These are phyloP conservation scores for Cystobasidium ongulense DNA, from an alignment of 768 basidiomycete genomes.

Conservation along the genomic window DNA sequence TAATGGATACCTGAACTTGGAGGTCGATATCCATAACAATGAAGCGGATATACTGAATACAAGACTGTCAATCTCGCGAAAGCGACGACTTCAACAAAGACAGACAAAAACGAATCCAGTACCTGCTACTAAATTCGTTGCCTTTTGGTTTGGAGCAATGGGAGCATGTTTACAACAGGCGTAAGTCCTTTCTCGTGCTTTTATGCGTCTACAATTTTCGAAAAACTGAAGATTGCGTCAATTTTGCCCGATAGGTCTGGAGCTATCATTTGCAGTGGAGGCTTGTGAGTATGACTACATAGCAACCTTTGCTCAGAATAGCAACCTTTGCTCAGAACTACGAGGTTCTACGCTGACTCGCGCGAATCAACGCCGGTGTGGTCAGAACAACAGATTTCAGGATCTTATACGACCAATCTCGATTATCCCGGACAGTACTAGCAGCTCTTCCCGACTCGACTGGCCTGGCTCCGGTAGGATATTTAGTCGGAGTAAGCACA, in stretches of 20 bases:
- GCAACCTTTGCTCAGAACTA: background rate
- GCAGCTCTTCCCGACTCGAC: background rate
- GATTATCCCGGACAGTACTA: background rate
- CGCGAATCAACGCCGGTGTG: too few relatives aligned
- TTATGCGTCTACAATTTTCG: background rate
- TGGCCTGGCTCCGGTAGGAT: background rate
- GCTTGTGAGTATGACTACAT: background rate
- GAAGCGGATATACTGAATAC: background rate
- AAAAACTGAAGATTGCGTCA: background rate
- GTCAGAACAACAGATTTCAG: background rate
- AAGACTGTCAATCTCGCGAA: too few relatives aligned
- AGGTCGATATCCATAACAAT: too few relatives aligned
- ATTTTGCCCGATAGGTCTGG: background rate
- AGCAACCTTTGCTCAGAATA: background rate
- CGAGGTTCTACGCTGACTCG: background rate
- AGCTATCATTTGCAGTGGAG: background rate
- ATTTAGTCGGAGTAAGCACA: background rate
- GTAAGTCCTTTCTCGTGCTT: background rate
- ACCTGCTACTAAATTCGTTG: background rate
- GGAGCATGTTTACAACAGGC: conserved; percentile 4
- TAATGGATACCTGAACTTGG: too few relatives aligned
- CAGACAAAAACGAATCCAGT: background rate
- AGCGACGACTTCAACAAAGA: background rate
- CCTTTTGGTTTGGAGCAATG: conserved; percentile 2
- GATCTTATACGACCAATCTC: background rate